Base-by-base conservation (phyloP, 352 stramenopile genomes). In the Phytophthora megakarya region DNA sequence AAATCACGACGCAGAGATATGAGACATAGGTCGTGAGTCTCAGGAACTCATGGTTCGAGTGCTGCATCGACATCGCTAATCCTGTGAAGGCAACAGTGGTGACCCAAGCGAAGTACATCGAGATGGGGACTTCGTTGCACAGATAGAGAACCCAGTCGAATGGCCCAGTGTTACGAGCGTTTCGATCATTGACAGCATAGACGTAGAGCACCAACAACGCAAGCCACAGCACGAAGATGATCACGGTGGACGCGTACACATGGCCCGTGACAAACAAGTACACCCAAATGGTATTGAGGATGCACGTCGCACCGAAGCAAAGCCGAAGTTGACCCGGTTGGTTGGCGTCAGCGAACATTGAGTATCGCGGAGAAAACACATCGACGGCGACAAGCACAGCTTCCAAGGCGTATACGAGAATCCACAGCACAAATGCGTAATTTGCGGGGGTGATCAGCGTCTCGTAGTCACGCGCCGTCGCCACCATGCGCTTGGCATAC, bases 41-140 rank as follows among this genome's bases (percentile, higher is more conserved):
- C 38, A 93, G 57, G 65, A 71, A 92, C 38, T 45, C 62, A 15
- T 86, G 65, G 35, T 66, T 76, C 8, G 75, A 73, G 33, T 83
- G 60, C 58, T 93, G 84, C 56, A 92, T 77, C 23, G 81, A 70
- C 72, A 92, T 87, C 22, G 84, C 81, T 19, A 92, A 30, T 35
- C 92, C 71, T 10, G 77, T 81, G 51, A 91, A 88, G 43, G 81
- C 79, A 10, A 80, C 63, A 37, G 76, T 83, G 1, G 82, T 92
- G 45, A 93, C 81, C 84, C 84, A 93, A 9, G 75, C 78, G 70
- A 93, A 90, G 69, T 93, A 93, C 62, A 86, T 63, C 9, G 82
- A 82, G 60, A 92, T 83, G 12, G 85, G 79, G 18, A 92, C 58
- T 51, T 92, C 81, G 43, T 86, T 91, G 72, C 82, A 92, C 32